Base-by-base conservation (phyloP, 2,329 filamentous ascomycete species). In the Camillea tinctor region DNA sequence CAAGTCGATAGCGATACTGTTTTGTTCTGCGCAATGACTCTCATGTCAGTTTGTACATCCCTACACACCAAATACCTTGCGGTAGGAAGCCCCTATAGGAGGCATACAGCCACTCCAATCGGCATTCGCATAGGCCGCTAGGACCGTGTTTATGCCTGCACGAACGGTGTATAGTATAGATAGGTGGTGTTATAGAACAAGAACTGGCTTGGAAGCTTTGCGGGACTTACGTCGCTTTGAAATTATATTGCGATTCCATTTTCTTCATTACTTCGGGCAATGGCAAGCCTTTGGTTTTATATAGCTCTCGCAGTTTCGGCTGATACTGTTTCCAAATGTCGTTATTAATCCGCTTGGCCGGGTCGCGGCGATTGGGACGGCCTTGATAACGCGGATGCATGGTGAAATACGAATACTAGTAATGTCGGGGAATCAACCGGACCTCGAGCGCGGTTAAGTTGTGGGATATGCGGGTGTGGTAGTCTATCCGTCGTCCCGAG, bases 1-100 rank as follows among this genome's bases (percentile, higher is more conserved):
- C 48, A 19, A 68, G 23, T 7, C 61, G 58, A 22, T 66, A 66
- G 44, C 64, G 59, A 30, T 58, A 62, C 50, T 62, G 60, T 22
- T 63, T 63, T 26, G 2, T 6, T 20, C 58, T 61, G 21, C 30
- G 20, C 2, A 8, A 1, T n/a, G n/a, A 20, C 22, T 17, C 21
- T 15, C 23, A 22, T 40, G 44, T 58, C 26, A 58, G 56, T 26
- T 15, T 36, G n/a, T n/a, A 3, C n/a, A 52, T 24, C 44, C 15
- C 50, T 5, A 24, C 50, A 50, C n/a, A 7, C 19, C 50, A 51
- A 7, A 21, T 19, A 15, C 20, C 19, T 24, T 22, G 19, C 22
- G 21, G 9, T 2, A 13, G 22, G 13, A 26, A 4, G 4, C 3
- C 24, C 17, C 19, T 24, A 54, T 21, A 30, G 22, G 8, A 20